Conservation (phyloP, 495 filamentous ascomycete genomes). For the Cercophora sp. region DNA sequence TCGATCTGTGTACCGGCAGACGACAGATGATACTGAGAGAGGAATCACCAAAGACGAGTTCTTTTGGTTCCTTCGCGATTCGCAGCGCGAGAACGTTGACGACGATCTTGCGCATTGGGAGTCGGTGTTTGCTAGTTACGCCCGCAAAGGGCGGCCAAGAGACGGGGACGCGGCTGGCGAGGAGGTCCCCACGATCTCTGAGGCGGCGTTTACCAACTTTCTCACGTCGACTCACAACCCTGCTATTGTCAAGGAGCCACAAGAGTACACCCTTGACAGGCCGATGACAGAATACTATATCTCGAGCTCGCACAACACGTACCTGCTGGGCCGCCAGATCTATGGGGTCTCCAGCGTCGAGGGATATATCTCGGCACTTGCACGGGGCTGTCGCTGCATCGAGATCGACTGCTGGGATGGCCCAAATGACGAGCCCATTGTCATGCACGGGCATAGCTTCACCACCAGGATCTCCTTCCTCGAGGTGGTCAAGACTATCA, state of each 20-base stretch:
- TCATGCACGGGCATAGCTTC: slow-evolving; percentile 85
- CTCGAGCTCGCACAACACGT: slow-evolving; percentile 97
- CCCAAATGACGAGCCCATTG: slow-evolving; percentile 74
- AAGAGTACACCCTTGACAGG: slow-evolving; percentile 61
- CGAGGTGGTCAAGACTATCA: slow-evolving; percentile 88
- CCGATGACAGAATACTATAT: slow-evolving; percentile 98
- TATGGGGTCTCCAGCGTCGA: slow-evolving; percentile 86
- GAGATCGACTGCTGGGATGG: slow-evolving; percentile 99
- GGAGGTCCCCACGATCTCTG: slow-evolving; percentile 58
- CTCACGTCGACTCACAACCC: slow-evolving; percentile 71
- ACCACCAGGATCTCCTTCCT: slow-evolving; percentile 81
- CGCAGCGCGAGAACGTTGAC: slow-evolving; percentile 73
- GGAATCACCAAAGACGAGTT: slow-evolving; percentile 73
- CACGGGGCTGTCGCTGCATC: slow-evolving; percentile 86
- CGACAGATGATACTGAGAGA: slow-evolving; percentile 46
- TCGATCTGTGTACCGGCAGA: slow-evolving; percentile 58
- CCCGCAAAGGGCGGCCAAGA: slow-evolving; percentile 58
- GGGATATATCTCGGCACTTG: slow-evolving; percentile 86
- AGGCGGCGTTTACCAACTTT: slow-evolving; percentile 70
- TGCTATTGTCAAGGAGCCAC: slow-evolving; percentile 52
- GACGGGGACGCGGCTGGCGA: slow-evolving; percentile 37
- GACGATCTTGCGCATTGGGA: slow-evolving; percentile 63
- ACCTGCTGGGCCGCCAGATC: slow-evolving; percentile 86
- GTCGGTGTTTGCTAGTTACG: slow-evolving; percentile 67
- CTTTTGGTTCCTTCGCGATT: slow-evolving; percentile 64